Conservation (phyloP, 2,329 filamentous ascomycete genomes). For the Harringtonia aguacate region DNA sequence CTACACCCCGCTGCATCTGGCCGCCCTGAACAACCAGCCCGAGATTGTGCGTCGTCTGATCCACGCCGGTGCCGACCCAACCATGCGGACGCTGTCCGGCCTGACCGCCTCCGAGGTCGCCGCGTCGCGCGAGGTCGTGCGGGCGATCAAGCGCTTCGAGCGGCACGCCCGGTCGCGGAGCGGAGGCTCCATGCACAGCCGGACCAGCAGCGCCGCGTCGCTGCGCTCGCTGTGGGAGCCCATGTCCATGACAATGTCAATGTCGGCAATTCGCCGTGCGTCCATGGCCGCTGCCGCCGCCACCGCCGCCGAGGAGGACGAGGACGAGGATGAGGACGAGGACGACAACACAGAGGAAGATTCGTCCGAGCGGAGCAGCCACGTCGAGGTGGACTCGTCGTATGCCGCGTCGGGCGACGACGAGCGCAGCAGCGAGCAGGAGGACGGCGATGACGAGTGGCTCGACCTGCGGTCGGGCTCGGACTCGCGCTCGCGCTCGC, state of each 20-base stretch:
- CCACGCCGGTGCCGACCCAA: constrained; percentile 61
- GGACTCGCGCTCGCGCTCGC: constrained; percentile 21
- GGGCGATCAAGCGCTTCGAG: constrained; percentile 50
- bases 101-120: constrained; percentile 63
- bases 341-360: not conserved
- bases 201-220: constrained; percentile 56
- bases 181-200: constrained; percentile 47
- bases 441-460: constrained; percentile 27
- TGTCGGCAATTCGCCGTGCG: constrained; percentile 5
- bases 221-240: constrained; percentile 57
- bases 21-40: constrained; percentile 62
- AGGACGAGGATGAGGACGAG: no score
- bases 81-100: constrained; percentile 56
- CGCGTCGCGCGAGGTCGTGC: constrained; percentile 51
- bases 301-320: no score
- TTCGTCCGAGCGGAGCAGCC: constrained; percentile 3
- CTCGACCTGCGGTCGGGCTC: constrained; percentile 23
- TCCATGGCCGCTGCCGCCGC: not conserved
- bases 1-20: constrained; percentile 74
- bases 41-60: constrained; percentile 70
- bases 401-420: constrained; percentile 7
- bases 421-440: constrained; percentile 15
- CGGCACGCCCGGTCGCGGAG: constrained; percentile 57
- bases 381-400: constrained; percentile 9
- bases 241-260: constrained; percentile 5